Conservation (phyloP, 208 protist genomes). For the Herpetomonas samuelpessoai region DNA sequence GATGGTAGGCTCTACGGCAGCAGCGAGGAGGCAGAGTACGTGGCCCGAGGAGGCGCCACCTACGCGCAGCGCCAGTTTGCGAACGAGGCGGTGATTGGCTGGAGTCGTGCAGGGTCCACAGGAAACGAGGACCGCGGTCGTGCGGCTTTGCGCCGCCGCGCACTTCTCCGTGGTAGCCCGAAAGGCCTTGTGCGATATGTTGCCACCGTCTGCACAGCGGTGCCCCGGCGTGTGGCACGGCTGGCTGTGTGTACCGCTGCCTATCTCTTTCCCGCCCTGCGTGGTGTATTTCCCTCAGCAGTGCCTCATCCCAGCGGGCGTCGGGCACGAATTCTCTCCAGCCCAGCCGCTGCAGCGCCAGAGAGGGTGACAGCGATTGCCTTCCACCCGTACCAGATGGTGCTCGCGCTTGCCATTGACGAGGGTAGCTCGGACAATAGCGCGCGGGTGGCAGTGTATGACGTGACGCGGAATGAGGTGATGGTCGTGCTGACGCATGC, state of each 20-base stretch:
- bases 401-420: slow-evolving; percentile 67
- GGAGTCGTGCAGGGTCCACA: neutral
- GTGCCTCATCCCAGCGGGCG: slow-evolving; percentile 26
- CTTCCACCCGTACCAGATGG: slow-evolving; percentile 50
- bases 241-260: slow-evolving; percentile 20
- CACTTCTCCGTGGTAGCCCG: neutral
- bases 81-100: slow-evolving; percentile 43
- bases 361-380: slow-evolving; percentile 64
- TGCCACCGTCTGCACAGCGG: slow-evolving; percentile 7
- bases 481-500: slow-evolving; percentile 61
- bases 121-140: slow-evolving; percentile 1
- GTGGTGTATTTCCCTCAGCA: slow-evolving; percentile 46
- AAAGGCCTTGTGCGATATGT: neutral
- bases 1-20: slow-evolving; percentile 51
- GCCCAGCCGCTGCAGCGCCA: too few relatives aligned
- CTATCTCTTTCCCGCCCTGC: slow-evolving; percentile 41
- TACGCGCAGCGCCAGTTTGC: slow-evolving; percentile 37
- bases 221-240: slow-evolving; percentile 13
- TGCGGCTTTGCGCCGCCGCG: neutral
- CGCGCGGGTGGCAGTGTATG: slow-evolving; percentile 60
- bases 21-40: slow-evolving; percentile 33
- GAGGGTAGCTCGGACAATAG: slow-evolving; percentile 33
- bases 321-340: slow-evolving; percentile 6
- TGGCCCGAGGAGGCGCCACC: slow-evolving; percentile 44
- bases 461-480: slow-evolving; percentile 33